Evolutionary conservation across 495 filamentous ascomycete species (phyloP).

Genomic region (Tuber borchii): DNA sequence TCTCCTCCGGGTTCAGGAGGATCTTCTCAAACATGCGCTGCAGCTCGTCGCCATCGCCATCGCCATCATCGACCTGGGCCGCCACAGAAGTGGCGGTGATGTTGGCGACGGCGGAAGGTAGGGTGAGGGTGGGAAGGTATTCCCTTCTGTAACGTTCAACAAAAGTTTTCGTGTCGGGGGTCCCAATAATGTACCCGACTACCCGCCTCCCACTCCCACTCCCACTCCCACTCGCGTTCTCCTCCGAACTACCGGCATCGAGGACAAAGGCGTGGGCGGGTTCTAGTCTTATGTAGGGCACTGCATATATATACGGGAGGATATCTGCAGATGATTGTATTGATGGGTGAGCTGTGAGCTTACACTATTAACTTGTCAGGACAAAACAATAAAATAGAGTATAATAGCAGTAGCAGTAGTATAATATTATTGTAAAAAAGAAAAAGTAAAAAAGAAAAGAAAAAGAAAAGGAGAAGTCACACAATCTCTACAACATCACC

Average conservation of each 20-base stretch:
- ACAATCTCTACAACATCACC: background rate
- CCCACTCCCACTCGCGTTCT: background rate
- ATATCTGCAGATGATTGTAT: constrained; percentile 15
- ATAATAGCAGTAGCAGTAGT: no score
- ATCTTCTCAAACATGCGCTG: constrained; percentile 11
- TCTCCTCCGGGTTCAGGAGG: constrained; percentile 17
- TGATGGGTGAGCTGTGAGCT: constrained; percentile 22
- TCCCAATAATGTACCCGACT: constrained; percentile 33
- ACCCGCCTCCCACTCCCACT: background rate
- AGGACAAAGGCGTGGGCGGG: constrained; percentile 22
- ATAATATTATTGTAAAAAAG: background rate
- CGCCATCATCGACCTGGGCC: background rate
- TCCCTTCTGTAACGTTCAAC: constrained; percentile 22
- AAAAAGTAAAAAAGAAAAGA: background rate
- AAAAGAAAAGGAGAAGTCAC: background rate
- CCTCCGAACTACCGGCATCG: constrained; percentile 14
- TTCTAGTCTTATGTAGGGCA: constrained; percentile 24
- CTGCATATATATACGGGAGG: constrained; percentile 32
- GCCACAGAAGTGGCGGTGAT: constrained; percentile 1
- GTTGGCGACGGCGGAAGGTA: constrained; percentile 3
- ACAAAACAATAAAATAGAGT: no score
- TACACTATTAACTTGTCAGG: constrained; percentile 16
- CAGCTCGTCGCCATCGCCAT: constrained; percentile 5
- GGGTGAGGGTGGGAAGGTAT: constrained; percentile 10
- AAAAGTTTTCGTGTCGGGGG: constrained; percentile 18